Evolutionary conservation across 805 yeast species (phyloP), one percentile per base, ranked within the genome.

Genomic region (Metschnikowia peoriensis): DNA sequence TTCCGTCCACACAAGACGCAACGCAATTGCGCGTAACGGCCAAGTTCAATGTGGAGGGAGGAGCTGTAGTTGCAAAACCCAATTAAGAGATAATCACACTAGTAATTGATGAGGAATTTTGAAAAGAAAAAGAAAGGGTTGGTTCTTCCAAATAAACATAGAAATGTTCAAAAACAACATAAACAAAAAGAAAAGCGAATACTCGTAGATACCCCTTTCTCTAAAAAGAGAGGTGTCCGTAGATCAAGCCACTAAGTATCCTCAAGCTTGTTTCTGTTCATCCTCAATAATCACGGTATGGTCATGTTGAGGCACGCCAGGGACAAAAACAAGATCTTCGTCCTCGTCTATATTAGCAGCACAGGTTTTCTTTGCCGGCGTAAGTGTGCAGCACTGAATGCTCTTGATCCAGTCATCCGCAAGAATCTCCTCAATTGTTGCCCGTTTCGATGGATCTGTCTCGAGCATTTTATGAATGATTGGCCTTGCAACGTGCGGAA

Each of bases 401-500:
- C 78, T 80, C 32, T 66, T 62, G 51, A 88, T 84, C 94, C 94
- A 88, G 45, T 80, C 86, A 66, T 88, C 94, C 27, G 72, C 69
- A 54, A 84, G 71, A 9, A 88, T 79, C 34, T 86, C 91, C 32
- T 79, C 79, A 63, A 88, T 69, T 1, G 88, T 79, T 1, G 91
- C 89, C 62, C 96, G 78, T 52, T 77, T 72, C 1, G 53, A 51
- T 10, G 87, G 84, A 57, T 87, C 89, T 14, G 86, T 73, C 47
- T 76, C 76, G 28, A 88, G 69, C 84, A 88, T 86, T 53, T 71
- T 76, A 27, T 87, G 84, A 32, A 88, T 75, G 10, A 88, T 73
- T 11, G 93, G 94, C 67, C 96, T 79, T 14, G 94, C 75, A 7
- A 93, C 91, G 66, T 88, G 96, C 5, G 96, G 96, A 38, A 88